These are phyloP conservation scores for Breynia disticha DNA, from an alignment of 441 rosid species.

Conservation along the genomic window DNA sequence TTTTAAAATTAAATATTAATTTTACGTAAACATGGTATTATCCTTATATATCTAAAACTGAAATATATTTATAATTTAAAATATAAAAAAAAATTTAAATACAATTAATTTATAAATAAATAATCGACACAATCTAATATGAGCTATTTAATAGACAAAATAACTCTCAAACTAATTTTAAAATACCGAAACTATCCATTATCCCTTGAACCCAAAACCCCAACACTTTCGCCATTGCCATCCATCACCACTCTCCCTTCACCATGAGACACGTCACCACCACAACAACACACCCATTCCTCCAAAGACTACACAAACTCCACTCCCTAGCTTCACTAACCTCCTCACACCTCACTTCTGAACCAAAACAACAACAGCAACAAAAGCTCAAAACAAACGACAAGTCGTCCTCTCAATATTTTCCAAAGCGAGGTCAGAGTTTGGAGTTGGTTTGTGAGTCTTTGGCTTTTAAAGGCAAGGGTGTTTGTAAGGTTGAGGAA, in stretches of 20 bases:
- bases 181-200: no score
- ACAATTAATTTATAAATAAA: no score
- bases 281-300: slow-evolving; percentile 5
- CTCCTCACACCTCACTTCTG: not conserved
- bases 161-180: not conserved
- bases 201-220: not conserved
- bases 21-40: no score
- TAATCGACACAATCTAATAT: no score
- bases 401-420: slow-evolving; percentile 25
- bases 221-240: not conserved
- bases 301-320: slow-evolving; percentile 11
- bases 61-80: no score
- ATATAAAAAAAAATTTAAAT: no score
- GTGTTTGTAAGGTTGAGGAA: slow-evolving; percentile 68
- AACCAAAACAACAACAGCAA: no score
- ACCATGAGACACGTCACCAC: slow-evolving; percentile 27
- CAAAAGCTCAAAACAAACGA: no score
- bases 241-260: slow-evolving; percentile 7
- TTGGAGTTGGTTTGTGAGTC: slow-evolving; percentile 81
- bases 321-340: slow-evolving; percentile 27
- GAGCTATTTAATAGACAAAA: not conserved
- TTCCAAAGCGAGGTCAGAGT: slow-evolving; percentile 69
- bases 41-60: no score
- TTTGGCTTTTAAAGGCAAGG: slow-evolving; percentile 82
- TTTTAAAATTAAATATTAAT: no score